Percentiles rank a stretch among this genome's conserved stretches.
Conservation (phyloP, 2,329 filamentous ascomycete species). For the Sclerotiophoma versabilis region DNA sequence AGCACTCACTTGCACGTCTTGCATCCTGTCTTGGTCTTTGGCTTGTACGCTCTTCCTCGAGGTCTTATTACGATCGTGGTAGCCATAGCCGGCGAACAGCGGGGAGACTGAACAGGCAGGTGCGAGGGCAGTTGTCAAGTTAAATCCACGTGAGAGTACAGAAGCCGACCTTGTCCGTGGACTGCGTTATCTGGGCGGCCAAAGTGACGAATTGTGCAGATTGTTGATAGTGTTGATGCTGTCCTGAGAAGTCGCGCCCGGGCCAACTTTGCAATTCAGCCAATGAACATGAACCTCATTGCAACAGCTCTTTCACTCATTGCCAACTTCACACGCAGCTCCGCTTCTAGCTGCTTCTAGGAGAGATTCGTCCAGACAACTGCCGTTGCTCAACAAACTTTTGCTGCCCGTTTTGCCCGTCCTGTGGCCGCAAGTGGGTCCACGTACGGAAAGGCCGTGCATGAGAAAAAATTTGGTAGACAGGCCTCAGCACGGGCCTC, state of each 20-base stretch:
- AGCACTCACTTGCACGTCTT: slow-evolving; percentile 22
- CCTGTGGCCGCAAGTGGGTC: slow-evolving; percentile 3
- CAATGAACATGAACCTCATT: neutral
- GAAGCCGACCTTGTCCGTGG: slow-evolving; percentile 4
- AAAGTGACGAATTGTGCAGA: neutral
- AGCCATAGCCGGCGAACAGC: neutral
- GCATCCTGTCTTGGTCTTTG: slow-evolving; percentile 15
- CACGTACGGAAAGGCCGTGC: neutral
- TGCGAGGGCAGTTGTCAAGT: neutral
- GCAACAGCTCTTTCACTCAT: neutral
- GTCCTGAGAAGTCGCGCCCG: neutral
- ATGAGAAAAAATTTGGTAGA: slow-evolving; percentile 6
- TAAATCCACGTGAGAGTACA: neutral
- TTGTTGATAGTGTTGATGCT: slow-evolving; percentile 1
- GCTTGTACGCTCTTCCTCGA: slow-evolving; percentile 2
- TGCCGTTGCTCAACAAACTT: slow-evolving; percentile 1
- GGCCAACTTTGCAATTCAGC: neutral
- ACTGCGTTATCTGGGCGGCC: neutral
- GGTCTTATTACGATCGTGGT: neutral
- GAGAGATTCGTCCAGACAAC: neutral
- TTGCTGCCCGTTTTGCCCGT: slow-evolving; percentile 3
- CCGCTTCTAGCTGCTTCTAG: neutral
- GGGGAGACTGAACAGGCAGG: neutral
- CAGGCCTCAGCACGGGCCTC: neutral
- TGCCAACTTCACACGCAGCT: neutral